Evolutionary conservation across 345 rosid genomes (phyloP).

Genomic region (thale cress (Arabidopsis thaliana)): DNA sequence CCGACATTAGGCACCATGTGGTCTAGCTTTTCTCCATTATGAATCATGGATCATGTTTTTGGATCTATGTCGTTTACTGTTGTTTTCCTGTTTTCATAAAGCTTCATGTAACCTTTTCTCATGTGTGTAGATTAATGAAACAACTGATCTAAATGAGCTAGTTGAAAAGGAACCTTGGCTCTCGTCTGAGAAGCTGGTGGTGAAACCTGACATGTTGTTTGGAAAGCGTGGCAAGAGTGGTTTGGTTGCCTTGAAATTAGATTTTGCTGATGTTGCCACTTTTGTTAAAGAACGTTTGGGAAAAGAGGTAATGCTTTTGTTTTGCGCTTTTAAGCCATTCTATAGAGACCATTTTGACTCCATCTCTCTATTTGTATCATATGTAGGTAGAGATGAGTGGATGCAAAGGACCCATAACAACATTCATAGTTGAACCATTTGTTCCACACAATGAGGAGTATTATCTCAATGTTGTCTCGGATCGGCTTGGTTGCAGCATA

Average conservation of each 20-base stretch:
- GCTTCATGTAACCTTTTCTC: conserved; percentile 8
- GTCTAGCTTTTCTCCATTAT: background rate
- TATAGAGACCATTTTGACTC: background rate
- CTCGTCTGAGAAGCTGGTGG: conserved; percentile 79
- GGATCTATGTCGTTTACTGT: background rate
- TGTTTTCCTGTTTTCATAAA: background rate
- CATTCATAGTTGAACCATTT: conserved; percentile 91
- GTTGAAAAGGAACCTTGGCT: conserved; percentile 87
- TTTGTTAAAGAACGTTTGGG: conserved; percentile 86
- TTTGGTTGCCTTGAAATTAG: conserved; percentile 80
- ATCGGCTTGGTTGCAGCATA: conserved; percentile 81
- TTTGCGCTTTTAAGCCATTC: background rate
- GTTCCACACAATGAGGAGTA: conserved; percentile 87
- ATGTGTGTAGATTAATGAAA: conserved; percentile 62
- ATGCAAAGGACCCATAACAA: conserved; percentile 91
- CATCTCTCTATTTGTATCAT: background rate
- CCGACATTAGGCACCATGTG: no score
- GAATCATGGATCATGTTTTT: background rate
- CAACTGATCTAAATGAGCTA: conserved; percentile 77
- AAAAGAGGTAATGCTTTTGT: conserved; percentile 58
- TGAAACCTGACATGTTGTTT: conserved; percentile 96
- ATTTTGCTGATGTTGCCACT: conserved; percentile 72
- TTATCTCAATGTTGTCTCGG: conserved; percentile 91
- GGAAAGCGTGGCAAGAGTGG: conserved; percentile 98
- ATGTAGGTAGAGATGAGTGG: conserved; percentile 90